Evolutionary conservation across 2,329 filamentous ascomycete genomes (phyloP).

Genomic region (Paecilomyces variotii): DNA sequence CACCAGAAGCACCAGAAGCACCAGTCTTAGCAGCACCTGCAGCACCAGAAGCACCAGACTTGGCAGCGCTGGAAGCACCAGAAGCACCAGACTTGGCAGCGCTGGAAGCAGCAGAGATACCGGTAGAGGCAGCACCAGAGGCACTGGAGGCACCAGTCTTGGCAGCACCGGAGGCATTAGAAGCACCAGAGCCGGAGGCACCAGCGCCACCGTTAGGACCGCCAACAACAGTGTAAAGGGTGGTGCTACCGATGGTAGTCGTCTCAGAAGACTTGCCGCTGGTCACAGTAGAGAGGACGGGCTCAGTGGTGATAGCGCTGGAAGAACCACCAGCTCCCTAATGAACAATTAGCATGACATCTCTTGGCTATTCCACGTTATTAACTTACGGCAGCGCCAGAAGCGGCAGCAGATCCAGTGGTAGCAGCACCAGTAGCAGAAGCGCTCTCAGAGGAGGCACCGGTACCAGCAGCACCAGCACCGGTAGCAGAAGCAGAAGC

Average conservation of each 20-base stretch:
- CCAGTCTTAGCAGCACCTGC: background rate
- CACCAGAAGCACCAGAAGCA: constrained; percentile 2
- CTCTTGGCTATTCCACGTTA: too few relatives aligned
- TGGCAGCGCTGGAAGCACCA: constrained; percentile 6
- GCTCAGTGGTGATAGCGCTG: constrained; percentile 1
- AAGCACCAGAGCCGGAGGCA: constrained; percentile 8
- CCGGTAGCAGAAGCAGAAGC: constrained; percentile 4
- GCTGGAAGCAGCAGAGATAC: constrained; percentile 8
- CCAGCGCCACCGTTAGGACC: constrained; percentile 4
- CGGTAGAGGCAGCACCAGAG: constrained; percentile 7
- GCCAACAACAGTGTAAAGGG: constrained; percentile 10
- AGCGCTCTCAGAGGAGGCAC: constrained; percentile 3
- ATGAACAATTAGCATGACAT: too few relatives aligned
- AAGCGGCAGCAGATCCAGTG: background rate
- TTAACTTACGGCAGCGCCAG: background rate
- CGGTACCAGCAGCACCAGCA: constrained; percentile 6
- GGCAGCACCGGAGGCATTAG: constrained; percentile 4
- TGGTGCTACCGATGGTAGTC: constrained; percentile 16
- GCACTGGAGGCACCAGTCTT: constrained; percentile 4
- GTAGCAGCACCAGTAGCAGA: constrained; percentile 3
- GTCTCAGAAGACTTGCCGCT: constrained; percentile 9
- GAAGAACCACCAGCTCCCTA: background rate
- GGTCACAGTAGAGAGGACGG: constrained; percentile 6
- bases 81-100: constrained; percentile 7
- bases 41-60: constrained; percentile 9